Evolutionary conservation across 495 filamentous ascomycete genomes (phyloP).

Genomic region (Melanomma pulvis-pyrius): DNA sequence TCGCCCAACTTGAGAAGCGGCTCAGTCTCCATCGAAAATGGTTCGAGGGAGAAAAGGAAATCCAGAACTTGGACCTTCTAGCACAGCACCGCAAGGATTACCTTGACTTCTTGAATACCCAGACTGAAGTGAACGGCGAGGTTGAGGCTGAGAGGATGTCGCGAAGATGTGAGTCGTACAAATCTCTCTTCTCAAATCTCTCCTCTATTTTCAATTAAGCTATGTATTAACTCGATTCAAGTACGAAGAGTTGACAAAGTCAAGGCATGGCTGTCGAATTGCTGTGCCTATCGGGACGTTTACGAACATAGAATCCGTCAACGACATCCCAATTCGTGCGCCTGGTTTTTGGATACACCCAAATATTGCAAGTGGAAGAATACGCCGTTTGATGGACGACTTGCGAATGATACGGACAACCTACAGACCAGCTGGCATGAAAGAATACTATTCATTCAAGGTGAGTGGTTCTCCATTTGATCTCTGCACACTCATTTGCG

Average conservation of each 20-base stretch:
- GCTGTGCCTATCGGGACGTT: constrained; percentile 8
- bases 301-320: constrained; percentile 18
- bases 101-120: constrained; percentile 18
- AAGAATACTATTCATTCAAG: constrained; percentile 25
- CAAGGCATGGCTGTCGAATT: constrained; percentile 19
- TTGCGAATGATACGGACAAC: constrained; percentile 12
- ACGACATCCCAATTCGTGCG: constrained; percentile 23
- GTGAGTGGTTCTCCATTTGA: constrained; percentile 2
- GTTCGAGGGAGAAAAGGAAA: constrained; percentile 24
- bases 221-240: not conserved
- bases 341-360: constrained; percentile 16
- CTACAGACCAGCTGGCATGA: constrained; percentile 16
- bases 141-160: constrained; percentile 19
- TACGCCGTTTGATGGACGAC: constrained; percentile 13
- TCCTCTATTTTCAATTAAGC: not conserved
- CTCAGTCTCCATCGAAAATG: constrained; percentile 20
- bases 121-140: constrained; percentile 7
- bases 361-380: constrained; percentile 32
- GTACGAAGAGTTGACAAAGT: constrained; percentile 26
- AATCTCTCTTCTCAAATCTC: not conserved
- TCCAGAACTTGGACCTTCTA: constrained; percentile 8
- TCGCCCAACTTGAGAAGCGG: constrained; percentile 18
- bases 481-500: not conserved
- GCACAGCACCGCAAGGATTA: constrained; percentile 14
- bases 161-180: constrained; percentile 11